A percentile compares a stretch with the other conserved stretches of the same genome.
Evolutionary conservation across 2,329 filamentous ascomycete species (phyloP).

Genomic region (Verticillium alfalfae): DNA sequence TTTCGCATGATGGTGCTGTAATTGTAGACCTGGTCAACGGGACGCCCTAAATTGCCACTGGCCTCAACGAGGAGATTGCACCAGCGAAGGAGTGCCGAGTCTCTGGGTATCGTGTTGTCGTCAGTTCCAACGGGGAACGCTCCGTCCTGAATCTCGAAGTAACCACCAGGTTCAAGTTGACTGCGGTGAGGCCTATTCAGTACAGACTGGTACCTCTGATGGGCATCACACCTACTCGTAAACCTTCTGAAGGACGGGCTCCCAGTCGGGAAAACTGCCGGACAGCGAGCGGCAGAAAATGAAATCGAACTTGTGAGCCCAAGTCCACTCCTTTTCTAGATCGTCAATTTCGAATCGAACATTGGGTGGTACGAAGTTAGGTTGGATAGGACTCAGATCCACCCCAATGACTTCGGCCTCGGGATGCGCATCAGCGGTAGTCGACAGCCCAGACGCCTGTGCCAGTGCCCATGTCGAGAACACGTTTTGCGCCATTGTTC

Average conservation of each 20-base stretch:
- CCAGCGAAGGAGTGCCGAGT: slow-evolving; percentile 6
- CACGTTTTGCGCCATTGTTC: slow-evolving; percentile 1
- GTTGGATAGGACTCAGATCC: slow-evolving; percentile 29
- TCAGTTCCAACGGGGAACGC: slow-evolving; percentile 17
- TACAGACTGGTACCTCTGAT: neutral
- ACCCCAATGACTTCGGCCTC: slow-evolving; percentile 22
- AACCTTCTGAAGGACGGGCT: slow-evolving; percentile 27
- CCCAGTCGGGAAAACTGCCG: slow-evolving; percentile 26
- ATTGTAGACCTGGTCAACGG: slow-evolving; percentile 17
- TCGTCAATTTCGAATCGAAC: slow-evolving; percentile 20
- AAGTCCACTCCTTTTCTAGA: slow-evolving; percentile 16
- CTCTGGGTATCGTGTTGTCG: slow-evolving; percentile 27
- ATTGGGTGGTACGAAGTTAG: slow-evolving; percentile 17
- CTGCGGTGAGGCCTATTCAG: neutral
- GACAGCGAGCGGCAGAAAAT: slow-evolving; percentile 29
- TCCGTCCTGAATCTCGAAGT: slow-evolving; percentile 6
- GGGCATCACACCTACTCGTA: slow-evolving; percentile 18
- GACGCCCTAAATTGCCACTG: slow-evolving; percentile 17
- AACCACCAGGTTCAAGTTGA: slow-evolving; percentile 8
- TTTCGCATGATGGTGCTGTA: slow-evolving; percentile 33
- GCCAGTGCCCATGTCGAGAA: slow-evolving; percentile 32
- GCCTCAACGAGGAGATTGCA: neutral
- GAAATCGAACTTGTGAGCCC: slow-evolving; percentile 20
- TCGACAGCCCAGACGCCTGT: slow-evolving; percentile 42
- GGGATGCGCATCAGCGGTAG: slow-evolving; percentile 25